A percentile compares a stretch with the other conserved stretches of the same genome.
Evolutionary conservation across 208 protist species (phyloP).

Genomic region (Acanthamoeba culbertsoni): DNA sequence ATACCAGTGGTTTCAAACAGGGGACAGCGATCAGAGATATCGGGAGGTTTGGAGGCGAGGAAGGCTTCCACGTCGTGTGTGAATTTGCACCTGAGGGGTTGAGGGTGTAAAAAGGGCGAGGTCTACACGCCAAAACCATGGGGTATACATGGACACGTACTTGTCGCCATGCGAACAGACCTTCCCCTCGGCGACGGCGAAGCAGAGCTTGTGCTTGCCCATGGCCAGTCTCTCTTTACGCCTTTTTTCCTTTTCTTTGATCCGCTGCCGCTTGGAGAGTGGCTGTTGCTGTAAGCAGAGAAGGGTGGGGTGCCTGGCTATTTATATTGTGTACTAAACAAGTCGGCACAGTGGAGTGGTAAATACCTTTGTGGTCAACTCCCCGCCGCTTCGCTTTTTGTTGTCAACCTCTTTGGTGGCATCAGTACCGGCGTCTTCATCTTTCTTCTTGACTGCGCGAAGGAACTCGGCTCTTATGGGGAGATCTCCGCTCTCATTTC

Average conservation of each 20-base stretch:
- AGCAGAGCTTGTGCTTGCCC: slow-evolving; percentile 29
- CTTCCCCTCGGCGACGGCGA: not conserved
- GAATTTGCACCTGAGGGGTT: not conserved
- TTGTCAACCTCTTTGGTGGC: not conserved
- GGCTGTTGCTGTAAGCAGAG: not conserved
- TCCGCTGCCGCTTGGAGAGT: not conserved
- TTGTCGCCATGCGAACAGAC: not conserved
- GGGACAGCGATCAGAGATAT: not conserved
- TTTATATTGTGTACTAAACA: not conserved
- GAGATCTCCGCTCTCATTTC: not conserved
- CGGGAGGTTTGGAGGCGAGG: not conserved
- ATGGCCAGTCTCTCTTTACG: not conserved
- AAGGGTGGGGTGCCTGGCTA: not conserved
- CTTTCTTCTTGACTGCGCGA: not conserved
- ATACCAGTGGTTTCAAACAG: slow-evolving; percentile 29
- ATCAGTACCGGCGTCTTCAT: not conserved
- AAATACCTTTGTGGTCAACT: not conserved
- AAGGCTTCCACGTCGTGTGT: slow-evolving; percentile 1
- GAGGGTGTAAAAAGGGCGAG: not conserved
- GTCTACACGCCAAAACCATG: not conserved
- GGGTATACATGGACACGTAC: not conserved
- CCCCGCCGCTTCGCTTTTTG: not conserved
- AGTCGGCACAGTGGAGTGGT: not conserved
- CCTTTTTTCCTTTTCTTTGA: slow-evolving; percentile 24
- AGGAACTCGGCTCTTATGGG: not conserved